A percentile compares a stretch with the other conserved stretches of the same genome.
Conservation (phyloP, 2,329 filamentous ascomycete species). For the Beauveria bassiana region DNA sequence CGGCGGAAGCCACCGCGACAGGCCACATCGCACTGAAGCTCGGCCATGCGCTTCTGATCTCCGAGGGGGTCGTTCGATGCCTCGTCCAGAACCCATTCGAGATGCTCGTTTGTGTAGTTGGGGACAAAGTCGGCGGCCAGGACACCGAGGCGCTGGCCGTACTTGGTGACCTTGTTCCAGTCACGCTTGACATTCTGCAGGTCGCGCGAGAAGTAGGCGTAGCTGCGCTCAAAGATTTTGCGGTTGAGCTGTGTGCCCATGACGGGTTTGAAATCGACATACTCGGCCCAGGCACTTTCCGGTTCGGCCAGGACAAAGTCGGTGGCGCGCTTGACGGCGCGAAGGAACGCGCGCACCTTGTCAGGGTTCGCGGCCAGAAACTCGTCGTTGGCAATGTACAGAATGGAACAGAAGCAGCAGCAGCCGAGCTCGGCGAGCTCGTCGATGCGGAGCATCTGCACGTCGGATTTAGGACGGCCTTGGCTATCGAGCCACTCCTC, state of each 20-base stretch:
- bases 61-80: slow-evolving; percentile 61
- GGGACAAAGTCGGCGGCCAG: slow-evolving; percentile 54
- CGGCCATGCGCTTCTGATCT: slow-evolving; percentile 68
- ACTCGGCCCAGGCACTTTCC: slow-evolving; percentile 56
- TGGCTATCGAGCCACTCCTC: slow-evolving; percentile 65
- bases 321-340: slow-evolving; percentile 66
- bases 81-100: slow-evolving; percentile 56
- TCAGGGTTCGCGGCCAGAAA: slow-evolving; percentile 61
- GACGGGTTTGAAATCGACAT: slow-evolving; percentile 63
- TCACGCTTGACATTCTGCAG: slow-evolving; percentile 68
- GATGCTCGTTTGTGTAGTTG: slow-evolving; percentile 68
- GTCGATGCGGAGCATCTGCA: slow-evolving; percentile 76
- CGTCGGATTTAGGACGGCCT: slow-evolving; percentile 55
- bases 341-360: slow-evolving; percentile 60
- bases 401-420: slow-evolving; percentile 77
- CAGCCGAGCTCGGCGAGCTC: slow-evolving; percentile 72
- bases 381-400: slow-evolving; percentile 70
- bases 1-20: slow-evolving; percentile 56
- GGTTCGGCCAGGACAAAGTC: slow-evolving; percentile 62
- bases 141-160: slow-evolving; percentile 66
- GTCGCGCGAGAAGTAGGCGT: slow-evolving; percentile 67
- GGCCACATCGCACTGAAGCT: slow-evolving; percentile 60
- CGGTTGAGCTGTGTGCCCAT: slow-evolving; percentile 62
- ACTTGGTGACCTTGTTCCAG: slow-evolving; percentile 70
- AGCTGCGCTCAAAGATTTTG: slow-evolving; percentile 75